These are phyloP conservation scores for Thalia dealbata DNA, from an alignment of 176 grass and related monocot genomes.

Conservation along the genomic window DNA sequence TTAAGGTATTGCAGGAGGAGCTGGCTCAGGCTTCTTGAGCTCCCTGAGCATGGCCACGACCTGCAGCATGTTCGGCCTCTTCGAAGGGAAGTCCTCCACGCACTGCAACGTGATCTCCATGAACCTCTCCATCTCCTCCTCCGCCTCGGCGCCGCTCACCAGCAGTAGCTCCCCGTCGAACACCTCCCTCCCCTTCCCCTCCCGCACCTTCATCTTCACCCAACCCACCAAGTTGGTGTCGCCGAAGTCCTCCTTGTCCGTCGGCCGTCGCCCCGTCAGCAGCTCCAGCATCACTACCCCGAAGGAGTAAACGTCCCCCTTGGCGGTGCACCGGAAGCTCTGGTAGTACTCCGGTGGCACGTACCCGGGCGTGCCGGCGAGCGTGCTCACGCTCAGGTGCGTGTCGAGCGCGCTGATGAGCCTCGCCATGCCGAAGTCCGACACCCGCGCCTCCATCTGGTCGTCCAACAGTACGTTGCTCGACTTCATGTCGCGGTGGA, in stretches of 20 bases:
- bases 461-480: constrained; percentile 85
- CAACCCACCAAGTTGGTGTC: constrained; percentile 89
- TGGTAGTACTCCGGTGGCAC: constrained; percentile 99
- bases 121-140: constrained; percentile 60
- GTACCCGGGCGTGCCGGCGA: constrained; percentile 83
- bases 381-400: constrained; percentile 90
- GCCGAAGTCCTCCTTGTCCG: constrained; percentile 93
- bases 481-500: constrained; percentile 99
- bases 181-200: constrained; percentile 56
- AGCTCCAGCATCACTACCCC: constrained; percentile 83
- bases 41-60: constrained; percentile 70
- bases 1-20: background rate
- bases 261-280: constrained; percentile 61
- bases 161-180: constrained; percentile 48
- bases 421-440: constrained; percentile 90
- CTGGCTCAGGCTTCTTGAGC: constrained; percentile 14
- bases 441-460: constrained; percentile 62
- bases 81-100: constrained; percentile 83
- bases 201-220: constrained; percentile 85
- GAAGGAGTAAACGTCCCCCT: constrained; percentile 94
- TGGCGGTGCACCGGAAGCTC: constrained; percentile 89
- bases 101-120: constrained; percentile 78
- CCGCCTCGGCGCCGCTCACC: background rate
- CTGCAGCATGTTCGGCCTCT: constrained; percentile 80
- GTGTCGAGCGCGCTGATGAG: constrained; percentile 83